phyloP scores from a whole-genome alignment of 2,329 filamentous ascomycete species.

The Aspergillus caelatus region DNA sequence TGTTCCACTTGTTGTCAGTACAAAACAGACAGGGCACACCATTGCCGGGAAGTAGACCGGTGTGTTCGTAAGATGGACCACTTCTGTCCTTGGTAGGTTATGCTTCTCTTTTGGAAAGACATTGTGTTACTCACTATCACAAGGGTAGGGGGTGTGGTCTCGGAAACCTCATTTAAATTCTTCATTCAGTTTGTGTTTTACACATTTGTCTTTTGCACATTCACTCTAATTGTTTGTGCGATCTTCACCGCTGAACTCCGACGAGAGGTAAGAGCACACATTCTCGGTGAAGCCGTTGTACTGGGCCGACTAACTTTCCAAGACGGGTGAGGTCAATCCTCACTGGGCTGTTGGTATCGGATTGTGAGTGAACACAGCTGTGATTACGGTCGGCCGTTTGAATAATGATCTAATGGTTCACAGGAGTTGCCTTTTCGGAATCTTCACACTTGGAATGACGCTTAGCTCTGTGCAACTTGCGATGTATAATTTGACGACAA shows the following conservation, averaged over 20 bases:
- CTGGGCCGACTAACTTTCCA: constrained; percentile 16
- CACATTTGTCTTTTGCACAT: constrained; percentile 66
- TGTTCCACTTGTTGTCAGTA: constrained; percentile 82
- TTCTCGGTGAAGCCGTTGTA: not conserved
- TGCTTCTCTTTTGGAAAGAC: not conserved
- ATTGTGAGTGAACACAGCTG: constrained; percentile 48
- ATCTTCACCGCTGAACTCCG: constrained; percentile 64
- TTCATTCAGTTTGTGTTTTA: constrained; percentile 87
- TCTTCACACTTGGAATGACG: constrained; percentile 82
- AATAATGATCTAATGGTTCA: constrained; percentile 11
- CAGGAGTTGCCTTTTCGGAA: constrained; percentile 68
- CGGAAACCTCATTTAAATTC: constrained; percentile 85
- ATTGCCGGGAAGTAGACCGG: constrained; percentile 77
- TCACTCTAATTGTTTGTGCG: constrained; percentile 65
- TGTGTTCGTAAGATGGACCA: constrained; percentile 94
- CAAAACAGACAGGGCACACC: constrained; percentile 86
- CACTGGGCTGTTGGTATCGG: constrained; percentile 69
- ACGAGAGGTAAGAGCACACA: constrained; percentile 41
- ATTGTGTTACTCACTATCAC: constrained; percentile 15
- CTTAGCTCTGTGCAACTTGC: constrained; percentile 71
- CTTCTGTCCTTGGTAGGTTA: constrained; percentile 76
- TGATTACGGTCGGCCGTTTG: not conserved
- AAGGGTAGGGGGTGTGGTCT: constrained; percentile 89
- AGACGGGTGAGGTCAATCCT: constrained; percentile 52
- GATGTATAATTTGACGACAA: constrained; percentile 75